Base-by-base conservation (phyloP, 139 green algal genomes). In the Chlamydomonas incerta region DNA sequence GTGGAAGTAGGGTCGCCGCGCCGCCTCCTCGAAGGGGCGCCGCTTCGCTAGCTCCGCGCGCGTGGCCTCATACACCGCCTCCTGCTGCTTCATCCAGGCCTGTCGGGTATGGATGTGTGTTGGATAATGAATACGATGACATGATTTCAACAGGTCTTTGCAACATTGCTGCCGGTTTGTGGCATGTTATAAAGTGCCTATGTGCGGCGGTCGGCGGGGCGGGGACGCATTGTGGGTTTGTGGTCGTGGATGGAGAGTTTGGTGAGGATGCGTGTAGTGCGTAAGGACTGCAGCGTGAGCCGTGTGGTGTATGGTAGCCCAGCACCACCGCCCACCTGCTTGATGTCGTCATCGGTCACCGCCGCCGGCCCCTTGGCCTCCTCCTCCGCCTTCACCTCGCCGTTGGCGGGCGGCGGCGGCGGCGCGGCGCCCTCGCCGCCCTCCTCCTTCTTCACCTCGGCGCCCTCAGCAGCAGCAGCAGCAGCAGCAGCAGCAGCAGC, bases 1-100 rank as follows among this genome's bases (percentile, higher is more conserved):
- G 71, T 98, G 95, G 89, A 96, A 98, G 77, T 97, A 98, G 11
- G 95, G 90, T 35, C 95, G 90, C 86, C 93, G 93, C 52, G 97
- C 94, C 33, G 57, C 89, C 26, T 90, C 88, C 90, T 97, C 95
- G 80, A 92, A 98, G 0, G 82, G 85, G 73, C 89, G 80, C 21
- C 92, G 86, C 18, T 88, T 83, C 10, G 41, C 41, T 72, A 91
- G 80, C 84, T 95, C 87, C 69, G 88, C 72, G 83, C 92, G 94
- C 24, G 88, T 92, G 13, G 35, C 74, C 57, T 89, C 73, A 70
- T 90, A 95, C 33, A 93, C 17, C 34, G 70, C 58, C 3, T 95
- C 88, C 58, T 88, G 79, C 50, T 73, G 86, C 72, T 15, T 58
- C 9, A 90, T 68, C 88, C 85, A 93, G 5, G 71, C 65, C 26